Conservation (phyloP, 2,329 filamentous ascomycete genomes). For the Fusarium staphyleae region DNA sequence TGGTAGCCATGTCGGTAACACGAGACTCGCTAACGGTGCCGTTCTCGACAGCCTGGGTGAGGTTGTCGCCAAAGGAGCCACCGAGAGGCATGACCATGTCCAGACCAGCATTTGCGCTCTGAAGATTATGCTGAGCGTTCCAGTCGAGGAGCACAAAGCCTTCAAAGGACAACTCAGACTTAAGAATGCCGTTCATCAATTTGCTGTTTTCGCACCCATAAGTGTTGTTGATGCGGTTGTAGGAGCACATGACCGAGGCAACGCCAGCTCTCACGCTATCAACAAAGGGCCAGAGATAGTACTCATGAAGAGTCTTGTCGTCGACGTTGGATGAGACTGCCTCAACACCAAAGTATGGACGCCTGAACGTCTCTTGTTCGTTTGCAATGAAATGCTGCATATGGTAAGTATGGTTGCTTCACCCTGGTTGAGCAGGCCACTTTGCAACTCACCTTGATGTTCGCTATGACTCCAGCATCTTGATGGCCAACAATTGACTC, state of each 20-base stretch:
- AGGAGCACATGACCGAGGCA: conserved; percentile 70
- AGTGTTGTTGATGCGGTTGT: conserved; percentile 74
- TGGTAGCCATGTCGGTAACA: conserved; percentile 80
- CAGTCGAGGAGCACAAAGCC: conserved; percentile 76
- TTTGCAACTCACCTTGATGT: conserved; percentile 60
- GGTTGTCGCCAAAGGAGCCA: conserved; percentile 67
- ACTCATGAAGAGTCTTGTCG: conserved; percentile 69
- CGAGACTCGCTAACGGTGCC: conserved; percentile 75
- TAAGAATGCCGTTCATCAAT: conserved; percentile 72
- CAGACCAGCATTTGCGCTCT: conserved; percentile 62
- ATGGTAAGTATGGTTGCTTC: background rate
- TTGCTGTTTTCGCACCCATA: conserved; percentile 79
- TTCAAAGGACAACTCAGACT: conserved; percentile 68
- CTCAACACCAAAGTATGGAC: conserved; percentile 53
- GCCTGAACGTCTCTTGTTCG: conserved; percentile 64
- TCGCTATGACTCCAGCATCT: conserved; percentile 79
- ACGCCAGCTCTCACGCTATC: conserved; percentile 65
- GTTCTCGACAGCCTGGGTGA: conserved; percentile 78
- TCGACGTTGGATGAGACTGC: conserved; percentile 68
- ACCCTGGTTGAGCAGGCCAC: rapidly evolving
- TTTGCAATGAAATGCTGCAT: conserved; percentile 63
- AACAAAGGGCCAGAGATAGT: conserved; percentile 71
- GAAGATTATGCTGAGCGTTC: conserved; percentile 68
- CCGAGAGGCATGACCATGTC: conserved; percentile 74
- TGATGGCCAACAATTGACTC: conserved; percentile 79